Base-by-base conservation (phyloP, 2,329 filamentous ascomycete genomes). In the Penicillium frequentans region DNA sequence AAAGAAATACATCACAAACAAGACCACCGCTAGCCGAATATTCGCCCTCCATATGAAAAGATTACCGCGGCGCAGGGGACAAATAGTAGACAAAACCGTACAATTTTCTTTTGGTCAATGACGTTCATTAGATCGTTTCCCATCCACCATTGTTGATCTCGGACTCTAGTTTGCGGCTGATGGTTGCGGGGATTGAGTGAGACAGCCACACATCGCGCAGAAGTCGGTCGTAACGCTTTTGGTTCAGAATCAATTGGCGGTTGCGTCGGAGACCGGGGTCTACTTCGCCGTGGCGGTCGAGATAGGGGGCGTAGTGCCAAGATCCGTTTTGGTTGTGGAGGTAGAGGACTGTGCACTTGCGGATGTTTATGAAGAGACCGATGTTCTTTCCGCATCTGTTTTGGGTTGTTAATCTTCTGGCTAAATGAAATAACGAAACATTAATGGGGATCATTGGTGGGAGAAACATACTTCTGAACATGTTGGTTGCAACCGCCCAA, bases 131-230 rank as follows among this genome's bases (percentile, higher is more conserved):
- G 21, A 77, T 73, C 55, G 73, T 97, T 79, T 99, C 95, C 95
- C 95, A 99, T 0, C 95, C 95, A 0, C 95, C 95, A 67, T 91
- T 97, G 71, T 99, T 99, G 45, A 97, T 91, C 73, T 99, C 95
- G 14, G 91, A 89, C 79, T 99, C 95, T 64, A 99, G 76, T 75
- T 91, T 93, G 64, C 95, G 83, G 63, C 90, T 90, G 71, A 99
- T 96, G 47, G 91, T 87, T 64, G 90, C 96, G 35, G 93, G 93
- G 27, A 99, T 86, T 5, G 90, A 88, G 67, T 97, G 92, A 49
- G 87, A 85, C 58, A 98, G 80, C 88, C 96, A 97, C 44, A 93
- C 86, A 64, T 88, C 90, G 50, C 95, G 83, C 56, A 97, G 82
- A 74, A 97, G 83, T 35, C 88, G 86, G 75, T 99, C 95, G 74